Base-by-base conservation (phyloP, 2,329 filamentous ascomycete species). In the Dryadomyces sulphureus region DNA sequence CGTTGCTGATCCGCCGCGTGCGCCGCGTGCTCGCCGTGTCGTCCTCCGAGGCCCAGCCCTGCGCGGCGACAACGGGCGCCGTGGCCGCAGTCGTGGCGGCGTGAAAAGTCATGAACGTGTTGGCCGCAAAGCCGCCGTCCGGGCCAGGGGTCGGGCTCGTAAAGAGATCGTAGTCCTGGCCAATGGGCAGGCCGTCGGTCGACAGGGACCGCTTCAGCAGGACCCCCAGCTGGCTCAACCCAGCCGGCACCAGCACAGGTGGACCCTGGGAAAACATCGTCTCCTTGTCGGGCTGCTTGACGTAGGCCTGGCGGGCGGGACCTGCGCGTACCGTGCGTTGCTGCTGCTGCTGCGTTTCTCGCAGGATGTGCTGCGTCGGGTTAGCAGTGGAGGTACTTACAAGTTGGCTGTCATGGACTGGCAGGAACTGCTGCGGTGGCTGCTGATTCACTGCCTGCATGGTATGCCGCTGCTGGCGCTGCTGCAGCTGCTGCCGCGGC, bases 331-430 rank as follows among this genome's bases (percentile, higher is more conserved):
- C 76, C 75, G 79, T 75, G 75, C 77, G 78, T 72, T 88, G 84
- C 80, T 85, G 78, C 72, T 88, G 84, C 80, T 85, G 79, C 77
- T 90, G 86, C 79, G 82, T 75, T 84, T 85, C 84, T 81, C 81
- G 83, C 80, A 87, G 75, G 68, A 78, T 73, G 75, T 87, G 82
- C 41, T 47, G 84, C 41, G 46, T 84, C 75, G 69, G 62, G 61
- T 68, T 70, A 62, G 66, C 69, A 61, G 64, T 76, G 63, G 58
- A 56, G 54, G 63, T 70, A 67, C 69, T 71, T 70, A 73, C 67
- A 67, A 63, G 65, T 36, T n/a, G 39, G 35, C n/a, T 46, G 35
- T 16, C 42, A n/a, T n/a, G n/a, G n/a, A n/a, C n/a, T n/a, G n/a
- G n/a, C n/a, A n/a, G n/a, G 24, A 39, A 25, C 20, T 53, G 30